These are phyloP conservation scores for Sechiopsis laciniata DNA, from an alignment of 306 rosid species.

Conservation along the genomic window DNA sequence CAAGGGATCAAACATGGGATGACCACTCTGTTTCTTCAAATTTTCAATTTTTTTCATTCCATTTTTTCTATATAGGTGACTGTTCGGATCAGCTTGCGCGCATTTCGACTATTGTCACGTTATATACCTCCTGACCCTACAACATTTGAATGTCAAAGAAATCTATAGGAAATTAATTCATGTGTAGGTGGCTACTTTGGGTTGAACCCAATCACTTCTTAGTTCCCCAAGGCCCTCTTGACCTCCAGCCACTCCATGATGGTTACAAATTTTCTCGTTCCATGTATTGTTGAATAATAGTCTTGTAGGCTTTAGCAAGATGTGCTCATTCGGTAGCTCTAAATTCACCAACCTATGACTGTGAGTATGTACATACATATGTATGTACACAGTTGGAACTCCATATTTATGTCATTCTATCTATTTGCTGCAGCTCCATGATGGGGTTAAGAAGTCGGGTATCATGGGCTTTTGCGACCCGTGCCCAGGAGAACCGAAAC, in stretches of 20 bases:
- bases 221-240: no score
- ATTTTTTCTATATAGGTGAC: neutral
- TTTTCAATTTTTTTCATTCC: neutral
- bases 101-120: no score
- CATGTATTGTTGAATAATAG: neutral
- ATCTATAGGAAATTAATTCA: no score
- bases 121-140: no score
- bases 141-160: no score
- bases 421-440: slow-evolving; percentile 67
- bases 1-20: neutral
- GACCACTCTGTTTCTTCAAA: neutral
- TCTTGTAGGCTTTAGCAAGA: neutral
- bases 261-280: no score
- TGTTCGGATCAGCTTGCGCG: no score
- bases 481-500: slow-evolving; percentile 71
- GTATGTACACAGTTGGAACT: neutral
- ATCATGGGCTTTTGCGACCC: slow-evolving; percentile 97
- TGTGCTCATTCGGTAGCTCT: neutral
- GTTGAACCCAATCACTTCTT: no score
- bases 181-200: no score
- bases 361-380: neutral
- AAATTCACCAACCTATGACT: neutral
- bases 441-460: slow-evolving; percentile 88
- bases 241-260: no score
- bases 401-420: slow-evolving; percentile 13